These are phyloP conservation scores for Gentiana dahurica DNA, from an alignment of 257 asterid species.

Conservation along the genomic window DNA sequence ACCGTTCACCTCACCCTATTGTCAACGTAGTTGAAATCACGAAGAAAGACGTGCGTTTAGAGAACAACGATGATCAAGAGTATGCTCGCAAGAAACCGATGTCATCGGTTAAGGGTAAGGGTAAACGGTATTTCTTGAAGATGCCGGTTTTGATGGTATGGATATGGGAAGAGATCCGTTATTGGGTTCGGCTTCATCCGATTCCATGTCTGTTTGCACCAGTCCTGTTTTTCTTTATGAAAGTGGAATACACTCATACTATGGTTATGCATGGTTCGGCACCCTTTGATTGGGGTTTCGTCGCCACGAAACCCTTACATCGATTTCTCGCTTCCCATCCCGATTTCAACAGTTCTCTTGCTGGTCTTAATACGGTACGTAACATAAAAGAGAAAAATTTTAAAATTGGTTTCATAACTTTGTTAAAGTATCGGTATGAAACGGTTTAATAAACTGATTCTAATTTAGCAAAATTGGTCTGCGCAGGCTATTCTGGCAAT, in stretches of 20 bases:
- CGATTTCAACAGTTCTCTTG: slow-evolving; percentile 23
- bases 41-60: too few relatives aligned
- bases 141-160: slow-evolving; percentile 24
- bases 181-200: slow-evolving; percentile 21
- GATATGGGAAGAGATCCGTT: slow-evolving; percentile 21
- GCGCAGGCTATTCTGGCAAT: slow-evolving; percentile 60
- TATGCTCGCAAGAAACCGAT: not conserved
- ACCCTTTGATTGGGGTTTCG: slow-evolving; percentile 33
- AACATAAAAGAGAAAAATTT: not conserved
- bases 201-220: slow-evolving; percentile 27
- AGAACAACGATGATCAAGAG: too few relatives aligned
- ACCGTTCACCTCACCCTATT: too few relatives aligned
- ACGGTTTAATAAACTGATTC: too few relatives aligned
- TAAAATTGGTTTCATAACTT: too few relatives aligned
- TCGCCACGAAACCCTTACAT: slow-evolving; percentile 20
- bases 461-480: too few relatives aligned
- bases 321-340: slow-evolving; percentile 30
- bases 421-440: too few relatives aligned
- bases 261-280: slow-evolving; percentile 33
- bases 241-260: slow-evolving; percentile 27
- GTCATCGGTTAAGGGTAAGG: slow-evolving; percentile 4
- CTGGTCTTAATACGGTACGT: slow-evolving; percentile 33
- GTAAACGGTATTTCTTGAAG: slow-evolving; percentile 2
- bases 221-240: slow-evolving; percentile 25
- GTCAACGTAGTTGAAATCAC: too few relatives aligned